Conservation (phyloP, 495 filamentous ascomycete species). For the Penicillium lividum region DNA sequence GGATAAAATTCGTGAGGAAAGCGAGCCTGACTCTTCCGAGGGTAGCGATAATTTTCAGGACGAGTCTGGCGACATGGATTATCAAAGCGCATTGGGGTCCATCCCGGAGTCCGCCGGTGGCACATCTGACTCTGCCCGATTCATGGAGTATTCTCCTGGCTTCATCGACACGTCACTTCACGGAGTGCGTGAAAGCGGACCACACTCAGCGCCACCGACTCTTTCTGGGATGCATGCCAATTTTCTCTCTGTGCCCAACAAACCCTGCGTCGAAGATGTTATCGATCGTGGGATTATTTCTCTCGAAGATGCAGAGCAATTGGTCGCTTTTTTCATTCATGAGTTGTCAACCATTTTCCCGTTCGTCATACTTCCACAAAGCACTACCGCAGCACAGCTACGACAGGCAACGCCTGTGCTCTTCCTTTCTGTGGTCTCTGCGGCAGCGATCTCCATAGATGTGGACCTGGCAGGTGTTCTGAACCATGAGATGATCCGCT, state of each 20-base stretch:
- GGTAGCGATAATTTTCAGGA: conserved; percentile 31
- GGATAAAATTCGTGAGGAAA: conserved; percentile 37
- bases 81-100: conserved; percentile 14
- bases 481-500: conserved; percentile 47
- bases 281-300: conserved; percentile 51
- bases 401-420: conserved; percentile 49
- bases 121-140: conserved; percentile 23
- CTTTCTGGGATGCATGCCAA: conserved; percentile 22
- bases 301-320: conserved; percentile 41
- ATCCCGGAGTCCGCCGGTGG: conserved; percentile 27
- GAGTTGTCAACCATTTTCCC: conserved; percentile 47
- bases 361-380: conserved; percentile 39
- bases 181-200: conserved; percentile 18
- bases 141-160: conserved; percentile 34
- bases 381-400: conserved; percentile 41
- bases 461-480: conserved; percentile 42
- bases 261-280: conserved; percentile 32
- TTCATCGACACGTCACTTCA: conserved; percentile 23
- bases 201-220: conserved; percentile 17
- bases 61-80: conserved; percentile 26
- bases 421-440: conserved; percentile 52
- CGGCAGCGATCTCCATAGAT: conserved; percentile 45
- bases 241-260: conserved; percentile 19
- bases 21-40: conserved; percentile 32
- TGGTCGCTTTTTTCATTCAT: conserved; percentile 45